Base-by-base conservation (phyloP, 805 yeast genomes). In the Starmera pachycereana region DNA sequence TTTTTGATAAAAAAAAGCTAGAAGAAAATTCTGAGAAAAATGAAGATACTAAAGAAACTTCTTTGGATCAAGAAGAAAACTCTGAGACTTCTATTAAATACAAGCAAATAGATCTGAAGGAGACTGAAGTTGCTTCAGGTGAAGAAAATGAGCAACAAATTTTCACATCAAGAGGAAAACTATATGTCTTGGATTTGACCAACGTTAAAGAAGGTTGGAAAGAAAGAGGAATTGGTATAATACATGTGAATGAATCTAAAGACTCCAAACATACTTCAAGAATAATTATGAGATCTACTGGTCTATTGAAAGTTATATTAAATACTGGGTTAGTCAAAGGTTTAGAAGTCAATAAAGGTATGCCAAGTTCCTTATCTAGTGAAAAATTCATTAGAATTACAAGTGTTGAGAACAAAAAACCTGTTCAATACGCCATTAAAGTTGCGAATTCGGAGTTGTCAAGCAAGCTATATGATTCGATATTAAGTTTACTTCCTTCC, bases 271-370 rank as follows among this genome's bases (percentile, higher is more conserved):
- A 47, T n/a, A 72, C 71, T 40, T 68, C 80, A 0, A 74, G 98
- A 50, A 57, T 92, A 10, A 81, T 92, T 6, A 88, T 92, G 96
- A 76, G 98, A 56, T 80, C 95, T 4, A 85, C 84, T 44, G 95
- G 95, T 3, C 72, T 86, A 13, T 68, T 87, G 44, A 76, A 87
- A 46, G 90, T 92, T 10, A 77, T 90, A 22, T 66, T 92, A 46
- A 92, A 92, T 60, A 63, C 79, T 36, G 81, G 86, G 13, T 64
- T 92, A 31, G 66, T 72, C 1, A 62, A 71, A 33, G 76, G 76
- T 6, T 72, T 87, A 16, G 76, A 79, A 44, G 63, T 87, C 2
- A 63, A 72, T 43, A 76, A 77, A 54, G 98, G 97, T 0, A 79
- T 90, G 70, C 84, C 86, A 44, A 82, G 94, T 32, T 89, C 97